Evolutionary conservation across 441 rosid genomes (phyloP).

Genomic region (Populus trichocarpa): DNA sequence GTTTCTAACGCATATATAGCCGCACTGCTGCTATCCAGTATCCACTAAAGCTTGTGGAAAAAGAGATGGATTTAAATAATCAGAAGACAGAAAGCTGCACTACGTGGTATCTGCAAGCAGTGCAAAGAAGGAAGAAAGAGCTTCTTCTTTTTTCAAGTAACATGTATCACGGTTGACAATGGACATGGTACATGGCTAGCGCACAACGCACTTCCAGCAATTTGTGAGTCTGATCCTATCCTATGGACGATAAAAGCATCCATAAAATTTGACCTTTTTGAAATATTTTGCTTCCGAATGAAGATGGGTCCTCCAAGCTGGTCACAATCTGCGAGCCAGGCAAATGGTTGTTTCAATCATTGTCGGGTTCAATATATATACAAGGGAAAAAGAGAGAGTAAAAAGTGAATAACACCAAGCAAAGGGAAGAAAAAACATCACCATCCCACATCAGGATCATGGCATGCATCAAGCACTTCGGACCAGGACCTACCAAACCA

Average conservation of each 20-base stretch:
- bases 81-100: background rate
- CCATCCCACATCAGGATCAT: background rate
- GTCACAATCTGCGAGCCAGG: conserved; percentile 28
- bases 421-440: background rate
- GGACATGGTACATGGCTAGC: conserved; percentile 17
- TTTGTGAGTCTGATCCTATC: background rate
- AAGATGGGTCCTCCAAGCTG: conserved; percentile 24
- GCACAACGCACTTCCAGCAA: conserved; percentile 12
- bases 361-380: background rate
- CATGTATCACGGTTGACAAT: conserved; percentile 22
- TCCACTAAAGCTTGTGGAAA: conserved; percentile 5
- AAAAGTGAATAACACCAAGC: background rate
- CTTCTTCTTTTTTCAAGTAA: background rate
- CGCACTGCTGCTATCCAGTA: background rate
- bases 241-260: background rate
- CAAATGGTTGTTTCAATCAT: conserved; percentile 34
- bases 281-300: background rate
- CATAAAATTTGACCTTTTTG: background rate
- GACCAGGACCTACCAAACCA: conserved; percentile 1
- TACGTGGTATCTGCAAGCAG: conserved; percentile 7
- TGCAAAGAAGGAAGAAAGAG: background rate
- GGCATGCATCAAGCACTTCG: background rate
- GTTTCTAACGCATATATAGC: background rate
- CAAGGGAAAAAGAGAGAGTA: background rate
- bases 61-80: background rate